These are phyloP conservation scores for Salix purpurea DNA, from an alignment of 345 rosid species.

Conservation along the genomic window DNA sequence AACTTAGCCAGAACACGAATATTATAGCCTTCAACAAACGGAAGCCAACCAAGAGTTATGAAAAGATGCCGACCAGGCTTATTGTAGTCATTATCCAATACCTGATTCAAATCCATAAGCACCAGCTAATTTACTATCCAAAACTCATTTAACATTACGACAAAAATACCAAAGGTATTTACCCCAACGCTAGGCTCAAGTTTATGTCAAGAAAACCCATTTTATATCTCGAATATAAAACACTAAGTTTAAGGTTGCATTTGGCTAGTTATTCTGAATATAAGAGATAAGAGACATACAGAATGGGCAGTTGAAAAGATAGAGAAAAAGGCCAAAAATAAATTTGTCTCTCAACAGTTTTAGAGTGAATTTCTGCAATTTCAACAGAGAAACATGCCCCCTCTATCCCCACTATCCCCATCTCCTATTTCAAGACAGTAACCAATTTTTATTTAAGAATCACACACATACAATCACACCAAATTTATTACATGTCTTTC, in stretches of 20 bases:
- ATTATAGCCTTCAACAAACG: not conserved
- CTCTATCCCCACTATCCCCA: too few species aligned
- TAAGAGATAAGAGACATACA: too few species aligned
- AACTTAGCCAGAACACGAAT: not conserved
- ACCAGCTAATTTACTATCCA: not conserved
- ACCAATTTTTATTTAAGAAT: not conserved
- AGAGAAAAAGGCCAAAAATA: too few species aligned
- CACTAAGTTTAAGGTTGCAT: not conserved
- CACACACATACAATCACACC: not conserved
- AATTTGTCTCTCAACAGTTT: too few species aligned
- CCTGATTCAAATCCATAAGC: not conserved
- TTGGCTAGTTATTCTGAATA: too few species aligned
- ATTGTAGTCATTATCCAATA: not conserved
- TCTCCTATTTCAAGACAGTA: too few species aligned
- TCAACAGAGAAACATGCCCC: too few species aligned
- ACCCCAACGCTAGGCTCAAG: not conserved
- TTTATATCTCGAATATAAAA: not conserved
- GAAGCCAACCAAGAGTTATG: not conserved
- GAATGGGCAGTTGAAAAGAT: too few species aligned
- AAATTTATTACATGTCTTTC: too few species aligned
- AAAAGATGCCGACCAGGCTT: not conserved
- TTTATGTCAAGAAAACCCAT: not conserved
- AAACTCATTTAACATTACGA: not conserved
- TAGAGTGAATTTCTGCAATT: too few species aligned
- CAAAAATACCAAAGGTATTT: too few species aligned